Conservation (phyloP, 1,139 yeast genomes). For the Candida frijolesensis region DNA sequence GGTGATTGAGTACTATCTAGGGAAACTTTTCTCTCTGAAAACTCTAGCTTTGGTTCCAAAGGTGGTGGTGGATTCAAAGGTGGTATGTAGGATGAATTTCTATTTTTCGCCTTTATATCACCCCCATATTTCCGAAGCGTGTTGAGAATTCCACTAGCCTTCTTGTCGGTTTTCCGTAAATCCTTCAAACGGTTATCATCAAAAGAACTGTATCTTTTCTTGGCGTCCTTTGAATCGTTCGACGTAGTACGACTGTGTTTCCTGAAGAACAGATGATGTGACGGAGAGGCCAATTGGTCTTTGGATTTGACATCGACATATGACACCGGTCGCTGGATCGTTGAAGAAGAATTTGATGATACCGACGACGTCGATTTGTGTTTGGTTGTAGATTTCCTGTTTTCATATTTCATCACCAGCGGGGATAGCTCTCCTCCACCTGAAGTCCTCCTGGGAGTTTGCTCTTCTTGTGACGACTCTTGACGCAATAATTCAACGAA, state of each 20-base stretch:
- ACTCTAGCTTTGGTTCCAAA: conserved; percentile 10
- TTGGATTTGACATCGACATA: conserved; percentile 47
- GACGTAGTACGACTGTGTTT: conserved; percentile 61
- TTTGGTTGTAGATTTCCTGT: conserved; percentile 34
- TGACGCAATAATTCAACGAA: conserved; percentile 41
- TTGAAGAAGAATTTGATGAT: conserved; percentile 22
- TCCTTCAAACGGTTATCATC: conserved; percentile 9
- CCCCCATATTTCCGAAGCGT: conserved; percentile 47
- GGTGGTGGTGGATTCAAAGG: conserved; percentile 12
- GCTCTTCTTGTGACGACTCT: conserved; percentile 20
- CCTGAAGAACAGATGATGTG: conserved; percentile 58
- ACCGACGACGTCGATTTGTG: conserved; percentile 27
- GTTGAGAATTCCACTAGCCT: conserved; percentile 40
- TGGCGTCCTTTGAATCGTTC: conserved; percentile 34
- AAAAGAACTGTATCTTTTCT: conserved; percentile 2
- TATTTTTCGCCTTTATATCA: conserved; percentile 36
- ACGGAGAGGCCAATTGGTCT: conserved; percentile 42
- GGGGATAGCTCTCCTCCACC: conserved; percentile 8
- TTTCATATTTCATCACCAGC: conserved; percentile 23
- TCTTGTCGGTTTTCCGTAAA: conserved; percentile 19
- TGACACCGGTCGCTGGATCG: conserved; percentile 31
- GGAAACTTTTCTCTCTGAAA: conserved; percentile 5
- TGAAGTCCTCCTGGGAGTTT: neutral
- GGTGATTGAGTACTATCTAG: conserved; percentile 11
- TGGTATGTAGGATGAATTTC: conserved; percentile 12